These are phyloP conservation scores for Stylonectria norvegica DNA, from an alignment of 2,329 filamentous ascomycete genomes.

Conservation along the genomic window DNA sequence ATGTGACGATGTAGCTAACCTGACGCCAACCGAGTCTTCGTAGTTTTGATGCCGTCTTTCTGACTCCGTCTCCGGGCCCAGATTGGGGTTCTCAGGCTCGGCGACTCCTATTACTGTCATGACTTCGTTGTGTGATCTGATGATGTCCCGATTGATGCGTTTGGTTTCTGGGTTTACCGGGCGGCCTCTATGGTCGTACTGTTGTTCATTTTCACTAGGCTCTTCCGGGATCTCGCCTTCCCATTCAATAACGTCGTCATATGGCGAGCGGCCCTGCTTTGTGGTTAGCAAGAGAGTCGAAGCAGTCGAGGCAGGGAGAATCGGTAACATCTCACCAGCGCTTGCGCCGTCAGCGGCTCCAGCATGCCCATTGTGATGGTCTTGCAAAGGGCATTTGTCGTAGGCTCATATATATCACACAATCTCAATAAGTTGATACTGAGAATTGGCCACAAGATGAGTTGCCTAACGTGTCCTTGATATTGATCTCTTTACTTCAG, in stretches of 20 bases:
- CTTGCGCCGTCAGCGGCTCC: slow-evolving; percentile 55
- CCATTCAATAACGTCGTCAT: slow-evolving; percentile 54
- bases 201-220: slow-evolving; percentile 38
- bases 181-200: slow-evolving; percentile 54
- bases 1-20: slow-evolving; percentile 33
- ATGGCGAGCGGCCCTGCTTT: slow-evolving; percentile 55
- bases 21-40: slow-evolving; percentile 45
- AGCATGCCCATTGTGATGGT: slow-evolving; percentile 48
- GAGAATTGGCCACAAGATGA: too few relatives aligned
- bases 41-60: slow-evolving; percentile 44
- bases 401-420: neutral
- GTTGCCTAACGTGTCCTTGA: too few relatives aligned
- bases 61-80: slow-evolving; percentile 39
- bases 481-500: too few relatives aligned
- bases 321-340: slow-evolving; percentile 42
- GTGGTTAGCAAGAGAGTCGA: slow-evolving; percentile 9
- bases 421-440: too few relatives aligned
- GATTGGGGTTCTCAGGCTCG: slow-evolving; percentile 49
- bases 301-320: neutral
- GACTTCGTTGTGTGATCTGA: slow-evolving; percentile 60
- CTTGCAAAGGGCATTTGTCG: slow-evolving; percentile 6
- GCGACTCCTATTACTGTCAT: slow-evolving; percentile 62
- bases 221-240: slow-evolving; percentile 40
- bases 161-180: slow-evolving; percentile 54
- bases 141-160: slow-evolving; percentile 53